phyloP scores from a whole-genome alignment of 1,139 yeast genomes.

The Nakaseomyces sp. region DNA sequence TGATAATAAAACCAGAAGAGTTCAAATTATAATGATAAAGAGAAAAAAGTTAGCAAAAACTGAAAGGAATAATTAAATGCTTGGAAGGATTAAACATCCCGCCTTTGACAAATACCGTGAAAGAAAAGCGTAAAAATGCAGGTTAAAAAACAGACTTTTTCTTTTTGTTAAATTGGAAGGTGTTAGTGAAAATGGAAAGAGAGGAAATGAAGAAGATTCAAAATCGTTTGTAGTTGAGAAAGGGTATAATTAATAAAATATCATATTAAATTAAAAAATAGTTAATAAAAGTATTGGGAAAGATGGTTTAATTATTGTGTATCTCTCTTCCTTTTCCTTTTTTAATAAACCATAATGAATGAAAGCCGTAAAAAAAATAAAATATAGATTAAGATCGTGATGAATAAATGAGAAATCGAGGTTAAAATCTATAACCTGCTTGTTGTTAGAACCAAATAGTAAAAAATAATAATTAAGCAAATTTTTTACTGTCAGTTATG shows the following conservation, averaged over 20 bases:
- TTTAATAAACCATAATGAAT: constrained; percentile 4
- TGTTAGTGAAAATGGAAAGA: neutral
- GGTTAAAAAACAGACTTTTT: neutral
- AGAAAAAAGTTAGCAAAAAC: constrained; percentile 1
- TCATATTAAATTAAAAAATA: constrained; percentile 4
- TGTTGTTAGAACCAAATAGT: neutral
- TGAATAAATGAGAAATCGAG: constrained; percentile 3
- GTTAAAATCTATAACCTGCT: neutral
- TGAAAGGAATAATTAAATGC: neutral
- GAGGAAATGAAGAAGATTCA: neutral
- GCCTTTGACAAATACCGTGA: neutral
- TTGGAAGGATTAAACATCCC: neutral
- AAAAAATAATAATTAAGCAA: no score
- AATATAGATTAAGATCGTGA: constrained; percentile 5
- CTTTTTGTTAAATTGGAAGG: neutral
- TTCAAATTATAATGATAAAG: neutral
- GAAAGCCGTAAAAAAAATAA: constrained; percentile 5
- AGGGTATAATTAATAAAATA: constrained; percentile 1
- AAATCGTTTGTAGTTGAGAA: neutral
- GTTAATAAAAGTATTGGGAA: neutral
- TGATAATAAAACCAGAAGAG: constrained; percentile 4
- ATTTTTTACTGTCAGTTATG: neutral
- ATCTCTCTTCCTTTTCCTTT: neutral
- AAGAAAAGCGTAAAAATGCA: neutral
- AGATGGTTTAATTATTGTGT: neutral